Evolutionary conservation across 2,329 filamentous ascomycete genomes (phyloP).

Genomic region (Metarhizium humberi): DNA sequence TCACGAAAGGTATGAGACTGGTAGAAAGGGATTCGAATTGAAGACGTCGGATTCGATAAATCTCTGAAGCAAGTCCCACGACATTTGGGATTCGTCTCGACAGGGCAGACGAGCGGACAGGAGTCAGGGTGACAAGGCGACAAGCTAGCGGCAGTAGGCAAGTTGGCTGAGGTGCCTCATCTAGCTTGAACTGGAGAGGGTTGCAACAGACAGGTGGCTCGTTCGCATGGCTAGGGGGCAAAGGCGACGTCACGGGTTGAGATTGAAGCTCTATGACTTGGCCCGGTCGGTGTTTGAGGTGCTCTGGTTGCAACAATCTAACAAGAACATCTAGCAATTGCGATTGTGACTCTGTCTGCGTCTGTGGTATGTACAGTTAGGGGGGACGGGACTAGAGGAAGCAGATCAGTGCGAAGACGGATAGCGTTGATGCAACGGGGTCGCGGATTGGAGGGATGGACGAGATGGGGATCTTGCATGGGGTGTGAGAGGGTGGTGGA

Average conservation of each 20-base stretch:
- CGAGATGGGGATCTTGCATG: conserved; percentile 3
- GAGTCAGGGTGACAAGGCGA: background rate
- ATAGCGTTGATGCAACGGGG: background rate
- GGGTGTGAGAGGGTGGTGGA: background rate
- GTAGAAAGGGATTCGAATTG: conserved; percentile 82
- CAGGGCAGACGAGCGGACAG: background rate
- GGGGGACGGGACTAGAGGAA: background rate
- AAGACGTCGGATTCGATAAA: conserved; percentile 93
- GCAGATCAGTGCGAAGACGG: background rate
- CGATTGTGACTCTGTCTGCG: background rate
- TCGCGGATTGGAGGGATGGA: conserved; percentile 5
- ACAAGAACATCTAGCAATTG: background rate
- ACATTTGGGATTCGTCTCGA: conserved; percentile 38
- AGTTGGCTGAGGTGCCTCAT: conserved; percentile 11
- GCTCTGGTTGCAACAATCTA: background rate
- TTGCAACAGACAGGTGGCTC: conserved; percentile 8
- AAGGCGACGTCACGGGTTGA: background rate
- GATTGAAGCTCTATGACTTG: background rate
- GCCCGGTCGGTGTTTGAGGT: background rate
- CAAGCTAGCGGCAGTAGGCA: conserved; percentile 6
- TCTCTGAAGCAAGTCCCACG: conserved; percentile 81
- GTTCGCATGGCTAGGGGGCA: conserved; percentile 13
- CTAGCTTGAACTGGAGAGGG: conserved; percentile 10
- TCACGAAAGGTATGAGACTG: conserved; percentile 82
- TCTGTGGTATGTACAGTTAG: background rate